Evolutionary conservation across 2,329 filamentous ascomycete genomes (phyloP).

Genomic region (Davidsoniella eucalypti): DNA sequence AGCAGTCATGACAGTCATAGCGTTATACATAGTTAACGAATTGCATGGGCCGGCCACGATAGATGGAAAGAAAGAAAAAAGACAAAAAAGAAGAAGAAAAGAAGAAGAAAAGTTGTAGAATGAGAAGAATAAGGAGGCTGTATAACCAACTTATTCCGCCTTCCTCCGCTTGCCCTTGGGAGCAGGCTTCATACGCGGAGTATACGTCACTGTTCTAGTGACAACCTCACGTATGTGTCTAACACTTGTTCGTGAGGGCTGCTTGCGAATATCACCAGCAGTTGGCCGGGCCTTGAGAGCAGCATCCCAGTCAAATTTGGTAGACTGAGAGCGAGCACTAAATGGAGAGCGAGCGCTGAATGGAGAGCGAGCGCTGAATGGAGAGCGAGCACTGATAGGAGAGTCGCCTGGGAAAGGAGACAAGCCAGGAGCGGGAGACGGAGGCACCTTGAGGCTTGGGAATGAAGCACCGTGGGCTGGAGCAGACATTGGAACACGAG

Average conservation of each 20-base stretch:
- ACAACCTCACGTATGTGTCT: constrained; percentile 75
- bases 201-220: constrained; percentile 87
- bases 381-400: constrained; percentile 33
- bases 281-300: constrained; percentile 47
- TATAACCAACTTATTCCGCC: constrained; percentile 24
- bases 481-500: constrained; percentile 41
- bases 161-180: constrained; percentile 88
- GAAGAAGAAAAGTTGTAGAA: neutral
- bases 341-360: constrained; percentile 39
- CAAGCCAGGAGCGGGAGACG: constrained; percentile 52
- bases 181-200: constrained; percentile 68
- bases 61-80: neutral
- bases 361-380: constrained; percentile 59
- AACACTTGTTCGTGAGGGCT: constrained; percentile 39
- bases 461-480: constrained; percentile 44
- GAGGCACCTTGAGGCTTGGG: constrained; percentile 58
- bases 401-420: constrained; percentile 34
- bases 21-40: neutral
- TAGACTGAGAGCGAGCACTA: constrained; percentile 46
- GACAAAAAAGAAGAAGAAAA: neutral
- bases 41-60: neutral
- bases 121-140: neutral
- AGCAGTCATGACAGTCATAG: constrained; percentile 4
- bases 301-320: constrained; percentile 64
- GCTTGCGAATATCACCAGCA: constrained; percentile 37